phyloP scores from a whole-genome alignment of 2,329 filamentous ascomycete genomes.

The Fusarium sarcochroum region DNA sequence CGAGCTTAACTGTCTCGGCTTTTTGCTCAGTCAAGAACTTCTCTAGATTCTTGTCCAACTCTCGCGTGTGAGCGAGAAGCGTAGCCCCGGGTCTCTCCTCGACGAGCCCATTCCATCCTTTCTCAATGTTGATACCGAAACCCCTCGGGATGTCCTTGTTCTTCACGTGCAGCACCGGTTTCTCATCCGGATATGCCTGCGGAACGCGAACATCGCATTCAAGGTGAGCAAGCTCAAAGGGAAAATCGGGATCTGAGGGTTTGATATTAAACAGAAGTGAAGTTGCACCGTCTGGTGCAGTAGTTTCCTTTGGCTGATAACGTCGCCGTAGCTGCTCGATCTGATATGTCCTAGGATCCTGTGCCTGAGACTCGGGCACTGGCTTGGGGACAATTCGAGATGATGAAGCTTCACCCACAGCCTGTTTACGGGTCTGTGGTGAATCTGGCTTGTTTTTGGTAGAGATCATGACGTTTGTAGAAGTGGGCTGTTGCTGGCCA shows the following conservation, averaged over 20 bases:
- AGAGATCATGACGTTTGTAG: constrained; percentile 56
- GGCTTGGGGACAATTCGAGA: constrained; percentile 74
- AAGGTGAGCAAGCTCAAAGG: constrained; percentile 79
- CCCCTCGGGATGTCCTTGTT: constrained; percentile 79
- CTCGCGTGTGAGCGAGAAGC: constrained; percentile 76
- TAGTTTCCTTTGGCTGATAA: constrained; percentile 66
- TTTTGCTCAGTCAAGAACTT: constrained; percentile 77
- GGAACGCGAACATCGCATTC: constrained; percentile 79
- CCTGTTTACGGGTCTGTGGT: constrained; percentile 58
- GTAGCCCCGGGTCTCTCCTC: constrained; percentile 68
- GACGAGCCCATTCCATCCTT: constrained; percentile 77
- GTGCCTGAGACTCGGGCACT: constrained; percentile 72
- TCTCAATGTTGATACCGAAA: constrained; percentile 82
- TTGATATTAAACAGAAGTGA: constrained; percentile 74
- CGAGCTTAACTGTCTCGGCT: constrained; percentile 78
- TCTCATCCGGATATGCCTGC: constrained; percentile 69
- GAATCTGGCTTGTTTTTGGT: constrained; percentile 50
- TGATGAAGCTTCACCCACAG: constrained; percentile 59
- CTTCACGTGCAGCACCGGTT: constrained; percentile 72
- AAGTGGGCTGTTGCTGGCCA: constrained; percentile 10
- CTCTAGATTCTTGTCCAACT: constrained; percentile 81
- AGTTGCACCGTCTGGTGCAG: constrained; percentile 63
- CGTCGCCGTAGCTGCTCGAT: constrained; percentile 79
- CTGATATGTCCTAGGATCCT: constrained; percentile 81
- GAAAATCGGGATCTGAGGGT: constrained; percentile 87